Percentiles rank a stretch among this genome's conserved stretches.
Conservation (phyloP, 1,284 basidiomycete species). For the Neonothopanus nambi region DNA sequence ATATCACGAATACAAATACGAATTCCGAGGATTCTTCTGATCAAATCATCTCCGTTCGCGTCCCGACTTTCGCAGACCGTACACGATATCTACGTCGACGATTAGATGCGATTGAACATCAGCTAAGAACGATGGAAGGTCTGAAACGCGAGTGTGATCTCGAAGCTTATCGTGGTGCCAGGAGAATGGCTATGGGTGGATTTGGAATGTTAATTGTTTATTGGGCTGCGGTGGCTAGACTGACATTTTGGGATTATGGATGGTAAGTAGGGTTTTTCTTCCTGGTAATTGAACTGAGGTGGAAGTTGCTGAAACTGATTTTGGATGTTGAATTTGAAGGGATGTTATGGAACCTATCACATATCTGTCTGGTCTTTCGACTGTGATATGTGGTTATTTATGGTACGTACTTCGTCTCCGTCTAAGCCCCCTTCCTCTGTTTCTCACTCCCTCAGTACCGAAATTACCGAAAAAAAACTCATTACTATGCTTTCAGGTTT, state of each 20-base stretch:
- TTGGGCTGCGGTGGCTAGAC: slow-evolving; percentile 63
- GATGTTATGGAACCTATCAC: slow-evolving; percentile 74
- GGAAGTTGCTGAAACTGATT: no score
- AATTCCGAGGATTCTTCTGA: not conserved
- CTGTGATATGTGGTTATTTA: slow-evolving; percentile 59
- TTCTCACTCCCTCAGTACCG: no score
- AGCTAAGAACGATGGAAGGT: slow-evolving; percentile 49
- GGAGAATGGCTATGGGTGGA: slow-evolving; percentile 56
- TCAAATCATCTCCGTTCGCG: slow-evolving; percentile 48
- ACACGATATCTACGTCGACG: slow-evolving; percentile 60
- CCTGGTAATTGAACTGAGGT: no score
- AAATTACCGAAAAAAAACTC: no score
- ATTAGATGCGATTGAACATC: slow-evolving; percentile 41
- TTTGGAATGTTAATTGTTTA: slow-evolving; percentile 61
- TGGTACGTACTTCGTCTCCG: slow-evolving; percentile 40
- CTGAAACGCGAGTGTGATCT: slow-evolving; percentile 57
- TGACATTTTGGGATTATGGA: slow-evolving; percentile 66
- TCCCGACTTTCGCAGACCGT: slow-evolving; percentile 63
- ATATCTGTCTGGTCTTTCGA: slow-evolving; percentile 60
- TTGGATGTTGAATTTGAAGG: no score
- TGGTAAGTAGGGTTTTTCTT: no score
- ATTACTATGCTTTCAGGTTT: slow-evolving; percentile 39
- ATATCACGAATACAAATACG: slow-evolving; percentile 32
- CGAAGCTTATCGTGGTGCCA: slow-evolving; percentile 56
- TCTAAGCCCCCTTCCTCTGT: not conserved